phyloP scores from a whole-genome alignment of 495 filamentous ascomycete genomes.

The Penicillium parvum region DNA sequence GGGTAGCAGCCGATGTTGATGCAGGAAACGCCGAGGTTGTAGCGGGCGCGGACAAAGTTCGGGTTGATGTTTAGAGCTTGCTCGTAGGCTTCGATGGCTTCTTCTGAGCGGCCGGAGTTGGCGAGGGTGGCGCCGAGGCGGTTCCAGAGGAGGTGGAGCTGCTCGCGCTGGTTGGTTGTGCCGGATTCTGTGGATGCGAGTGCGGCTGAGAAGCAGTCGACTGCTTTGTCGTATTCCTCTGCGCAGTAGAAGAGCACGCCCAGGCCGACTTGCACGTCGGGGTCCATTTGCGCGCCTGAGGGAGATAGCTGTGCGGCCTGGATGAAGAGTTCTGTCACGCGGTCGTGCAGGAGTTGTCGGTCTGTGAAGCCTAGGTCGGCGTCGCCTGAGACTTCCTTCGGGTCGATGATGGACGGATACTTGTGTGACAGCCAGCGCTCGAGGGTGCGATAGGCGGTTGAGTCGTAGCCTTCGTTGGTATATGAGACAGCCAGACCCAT shows the following conservation, averaged over 20 bases:
- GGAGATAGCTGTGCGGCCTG: constrained; percentile 87
- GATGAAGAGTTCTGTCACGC: constrained; percentile 86
- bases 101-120: constrained; percentile 87
- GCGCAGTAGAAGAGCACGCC: constrained; percentile 97
- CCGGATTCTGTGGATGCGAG: constrained; percentile 78
- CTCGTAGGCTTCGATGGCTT: constrained; percentile 95
- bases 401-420: constrained; percentile 75
- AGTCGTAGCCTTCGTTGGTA: constrained; percentile 98
- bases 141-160: constrained; percentile 96
- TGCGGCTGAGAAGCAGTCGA: constrained; percentile 94
- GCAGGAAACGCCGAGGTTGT: constrained; percentile 93
- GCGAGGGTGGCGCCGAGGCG: constrained; percentile 92
- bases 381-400: constrained; percentile 60
- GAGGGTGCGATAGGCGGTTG: constrained; percentile 90
- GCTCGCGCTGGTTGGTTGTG: constrained; percentile 64
- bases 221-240: constrained; percentile 96
- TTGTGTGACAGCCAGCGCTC: constrained; percentile 94
- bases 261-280: constrained; percentile 94
- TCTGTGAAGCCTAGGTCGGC: constrained; percentile 88
- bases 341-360: constrained; percentile 82
- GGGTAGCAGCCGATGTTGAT: constrained; percentile 96
- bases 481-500: constrained; percentile 98
- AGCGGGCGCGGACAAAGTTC: constrained; percentile 94
- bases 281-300: constrained; percentile 85
- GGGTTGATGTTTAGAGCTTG: constrained; percentile 81